phyloP scores from a whole-genome alignment of 805 yeast species.

The Candida caryicola region DNA sequence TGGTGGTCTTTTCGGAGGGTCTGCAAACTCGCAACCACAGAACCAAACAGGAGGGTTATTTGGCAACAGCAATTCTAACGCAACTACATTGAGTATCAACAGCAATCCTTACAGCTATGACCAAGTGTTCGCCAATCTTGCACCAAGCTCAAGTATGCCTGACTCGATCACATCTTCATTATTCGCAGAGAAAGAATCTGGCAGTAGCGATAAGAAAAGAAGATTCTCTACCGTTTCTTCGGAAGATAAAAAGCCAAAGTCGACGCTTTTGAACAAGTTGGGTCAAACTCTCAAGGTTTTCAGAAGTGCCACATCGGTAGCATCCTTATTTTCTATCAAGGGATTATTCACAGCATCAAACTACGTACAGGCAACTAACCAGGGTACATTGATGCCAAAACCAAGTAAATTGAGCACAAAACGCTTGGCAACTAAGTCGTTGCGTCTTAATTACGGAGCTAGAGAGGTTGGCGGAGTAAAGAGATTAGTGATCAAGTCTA shows the following conservation, averaged over 20 bases:
- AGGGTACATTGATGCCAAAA: not conserved
- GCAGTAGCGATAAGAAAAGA: constrained; percentile 15
- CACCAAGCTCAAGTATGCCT: constrained; percentile 27
- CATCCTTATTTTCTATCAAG: constrained; percentile 16
- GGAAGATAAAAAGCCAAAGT: constrained; percentile 14
- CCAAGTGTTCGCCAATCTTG: constrained; percentile 21
- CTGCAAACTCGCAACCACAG: constrained; percentile 8
- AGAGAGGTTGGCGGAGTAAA: constrained; percentile 28
- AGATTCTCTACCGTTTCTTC: constrained; percentile 15
- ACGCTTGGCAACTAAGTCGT: constrained; percentile 2
- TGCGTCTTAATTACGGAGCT: constrained; percentile 11
- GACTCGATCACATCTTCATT: constrained; percentile 30
- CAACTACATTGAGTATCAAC: no score
- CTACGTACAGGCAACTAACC: constrained; percentile 11
- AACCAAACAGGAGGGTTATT: constrained; percentile 15
- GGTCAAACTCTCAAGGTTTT: constrained; percentile 36
- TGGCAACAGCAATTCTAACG: constrained; percentile 15
- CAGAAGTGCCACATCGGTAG: constrained; percentile 18
- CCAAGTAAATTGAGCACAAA: not conserved
- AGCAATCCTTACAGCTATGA: constrained; percentile 33
- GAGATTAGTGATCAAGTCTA: constrained; percentile 36
- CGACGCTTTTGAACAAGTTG: constrained; percentile 29
- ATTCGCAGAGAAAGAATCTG: constrained; percentile 14
- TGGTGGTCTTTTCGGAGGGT: constrained; percentile 25
- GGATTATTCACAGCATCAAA: constrained; percentile 33